Base-by-base conservation (phyloP, 2,329 filamentous ascomycete species). In the Setomelanomma holmii region DNA sequence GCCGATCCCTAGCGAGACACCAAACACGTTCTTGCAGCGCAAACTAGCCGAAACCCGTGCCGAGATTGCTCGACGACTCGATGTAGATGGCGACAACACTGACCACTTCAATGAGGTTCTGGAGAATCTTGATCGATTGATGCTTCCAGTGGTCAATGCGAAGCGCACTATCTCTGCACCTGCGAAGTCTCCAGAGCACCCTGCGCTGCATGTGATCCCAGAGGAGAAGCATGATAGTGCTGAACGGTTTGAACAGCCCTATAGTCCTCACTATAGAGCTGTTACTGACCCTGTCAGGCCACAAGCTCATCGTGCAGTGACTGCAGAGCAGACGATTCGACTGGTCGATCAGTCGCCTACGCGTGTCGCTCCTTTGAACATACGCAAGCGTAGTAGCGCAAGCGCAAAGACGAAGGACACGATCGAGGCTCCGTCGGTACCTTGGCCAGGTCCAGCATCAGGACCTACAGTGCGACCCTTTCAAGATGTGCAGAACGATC, bases 31-130 rank as follows among this genome's bases (percentile, higher is more conserved):
- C 57, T 74, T 83, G 35, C 76, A 82, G 34, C 79, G 79, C 45
- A 84, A 85, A 49, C 71, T 88, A 27, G 78, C 79, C 6, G 84
- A 87, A 64, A 85, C 83, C 8, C 80, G 85, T 17, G 79, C 81
- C 30, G 82, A 82, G 56, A 77, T 88, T 23, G 79, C 84, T 27
- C 79, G 80, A 47, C 79, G 81, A 45, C 78, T 79, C 19, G 78
- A 74, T 20, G 79, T 78, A 64, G 63, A 78, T 64, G 61, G 76
- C 63, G 60, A 79, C 63, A 68, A 76, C 73, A 72, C 81, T 55
- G 75, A 77, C 4, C 82, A 85, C 53, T 78, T 87, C 36, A 79
- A 84, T 24, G 82, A 85, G 40, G 81, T 89, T 20, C 82, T 89
- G 40, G 79, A 79, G 7, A 81, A 86, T 55, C 76, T 87, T 11